phyloP scores from a whole-genome alignment of 768 basidiomycete genomes.

The Hygrophoropsis aurantiaca region DNA sequence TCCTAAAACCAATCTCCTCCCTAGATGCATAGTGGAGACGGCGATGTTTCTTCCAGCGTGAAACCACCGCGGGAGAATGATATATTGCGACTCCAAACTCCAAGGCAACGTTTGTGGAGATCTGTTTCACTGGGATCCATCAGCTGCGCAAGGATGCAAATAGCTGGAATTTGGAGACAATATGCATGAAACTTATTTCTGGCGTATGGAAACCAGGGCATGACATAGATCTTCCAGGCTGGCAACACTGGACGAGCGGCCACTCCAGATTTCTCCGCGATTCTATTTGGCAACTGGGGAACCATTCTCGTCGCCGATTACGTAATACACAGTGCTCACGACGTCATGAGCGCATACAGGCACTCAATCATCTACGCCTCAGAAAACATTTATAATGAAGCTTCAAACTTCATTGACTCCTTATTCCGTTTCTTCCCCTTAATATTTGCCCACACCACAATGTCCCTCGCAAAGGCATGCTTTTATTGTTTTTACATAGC shows the following conservation, averaged over 20 bases:
- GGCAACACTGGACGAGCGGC: background rate
- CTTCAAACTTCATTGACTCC: background rate
- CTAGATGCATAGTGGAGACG: no score
- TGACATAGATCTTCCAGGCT: background rate
- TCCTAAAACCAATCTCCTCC: background rate
- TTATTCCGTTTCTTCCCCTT: slow-evolving; percentile 6
- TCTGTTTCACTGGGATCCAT: background rate
- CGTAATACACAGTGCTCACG: background rate
- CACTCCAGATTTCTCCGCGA: background rate
- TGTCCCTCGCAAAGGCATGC: slow-evolving; percentile 63
- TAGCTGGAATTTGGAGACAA: background rate
- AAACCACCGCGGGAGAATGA: no score
- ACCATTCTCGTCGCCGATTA: background rate
- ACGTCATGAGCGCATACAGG: background rate
- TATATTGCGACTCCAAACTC: background rate
- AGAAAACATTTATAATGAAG: background rate
- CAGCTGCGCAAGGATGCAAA: background rate
- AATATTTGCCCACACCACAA: slow-evolving; percentile 22
- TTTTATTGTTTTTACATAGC: background rate
- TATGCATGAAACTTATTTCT: background rate
- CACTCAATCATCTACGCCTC: background rate
- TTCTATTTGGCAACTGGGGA: background rate
- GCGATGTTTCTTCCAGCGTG: no score
- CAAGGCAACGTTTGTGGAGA: background rate
- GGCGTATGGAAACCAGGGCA: background rate